phyloP scores from a whole-genome alignment of 2,329 filamentous ascomycete species.

The Cladosporium sp. region DNA sequence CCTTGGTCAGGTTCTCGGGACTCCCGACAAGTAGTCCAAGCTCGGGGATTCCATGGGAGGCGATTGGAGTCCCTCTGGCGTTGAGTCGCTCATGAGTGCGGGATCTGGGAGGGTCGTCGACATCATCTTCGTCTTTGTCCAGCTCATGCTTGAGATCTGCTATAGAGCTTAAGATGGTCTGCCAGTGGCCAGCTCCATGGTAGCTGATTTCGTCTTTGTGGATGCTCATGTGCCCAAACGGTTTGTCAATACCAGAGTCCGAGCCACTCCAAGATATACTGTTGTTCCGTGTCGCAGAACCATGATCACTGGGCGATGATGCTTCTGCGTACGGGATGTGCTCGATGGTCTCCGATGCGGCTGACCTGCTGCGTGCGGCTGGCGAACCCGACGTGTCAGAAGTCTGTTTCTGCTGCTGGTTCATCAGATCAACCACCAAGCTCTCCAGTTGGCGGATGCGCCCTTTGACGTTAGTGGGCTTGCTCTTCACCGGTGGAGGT shows the following conservation, averaged over 20 bases:
- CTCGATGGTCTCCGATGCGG: not conserved
- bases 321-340: constrained; percentile 26
- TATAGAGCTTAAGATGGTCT: constrained; percentile 70
- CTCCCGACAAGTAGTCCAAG: constrained; percentile 34
- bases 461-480: constrained; percentile 39
- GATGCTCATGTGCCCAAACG: constrained; percentile 80
- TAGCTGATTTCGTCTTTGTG: constrained; percentile 76
- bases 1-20: constrained; percentile 28
- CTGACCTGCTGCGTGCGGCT: constrained; percentile 2
- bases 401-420: constrained; percentile 31
- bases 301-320: constrained; percentile 37
- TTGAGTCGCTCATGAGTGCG: not conserved
- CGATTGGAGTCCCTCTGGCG: not conserved
- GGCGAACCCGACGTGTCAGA: constrained; percentile 7
- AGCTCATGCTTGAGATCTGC: constrained; percentile 39
- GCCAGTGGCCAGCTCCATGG: constrained; percentile 82
- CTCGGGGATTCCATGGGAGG: constrained; percentile 22
- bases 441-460: constrained; percentile 40
- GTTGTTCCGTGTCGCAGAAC: constrained; percentile 21
- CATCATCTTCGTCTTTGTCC: constrained; percentile 31
- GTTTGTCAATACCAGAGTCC: constrained; percentile 58
- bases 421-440: constrained; percentile 42
- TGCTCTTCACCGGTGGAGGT: constrained; percentile 37
- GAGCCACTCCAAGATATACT: not conserved
- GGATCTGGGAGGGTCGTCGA: constrained; percentile 23